phyloP scores from a whole-genome alignment of 352 stramenopile genomes.

The Globisporangium uncinulatum region DNA sequence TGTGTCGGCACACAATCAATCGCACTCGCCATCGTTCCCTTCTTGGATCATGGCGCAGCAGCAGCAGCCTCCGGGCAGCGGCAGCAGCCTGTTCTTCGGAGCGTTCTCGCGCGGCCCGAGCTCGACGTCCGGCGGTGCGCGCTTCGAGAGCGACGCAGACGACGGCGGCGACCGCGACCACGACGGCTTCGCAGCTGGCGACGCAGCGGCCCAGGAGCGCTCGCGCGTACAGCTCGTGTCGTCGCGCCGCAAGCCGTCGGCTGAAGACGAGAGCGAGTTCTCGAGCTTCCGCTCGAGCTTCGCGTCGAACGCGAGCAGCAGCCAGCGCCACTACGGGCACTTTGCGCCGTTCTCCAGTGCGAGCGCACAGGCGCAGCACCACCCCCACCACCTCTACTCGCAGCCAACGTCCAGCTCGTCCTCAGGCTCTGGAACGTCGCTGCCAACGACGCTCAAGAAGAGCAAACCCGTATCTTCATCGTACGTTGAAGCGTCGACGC shows the following conservation, averaged over 20 bases:
- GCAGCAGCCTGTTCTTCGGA: background rate
- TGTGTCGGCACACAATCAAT: background rate
- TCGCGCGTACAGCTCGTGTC: constrained; percentile 47
- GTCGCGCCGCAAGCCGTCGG: constrained; percentile 30
- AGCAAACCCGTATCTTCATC: constrained; percentile 2
- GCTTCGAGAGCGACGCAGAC: background rate
- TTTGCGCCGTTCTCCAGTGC: constrained; percentile 1
- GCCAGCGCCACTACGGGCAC: constrained; percentile 9
- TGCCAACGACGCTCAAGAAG: constrained; percentile 8
- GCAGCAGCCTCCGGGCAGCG: background rate
- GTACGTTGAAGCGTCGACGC: constrained; percentile 12
- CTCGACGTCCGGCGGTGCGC: background rate
- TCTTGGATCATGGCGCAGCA: background rate
- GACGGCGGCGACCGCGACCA: constrained; percentile 5
- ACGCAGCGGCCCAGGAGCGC: constrained; percentile 24
- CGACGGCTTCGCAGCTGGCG: constrained; percentile 2
- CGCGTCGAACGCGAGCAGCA: constrained; percentile 30
- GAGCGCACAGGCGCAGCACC: too few relatives aligned
- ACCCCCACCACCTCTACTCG: too few relatives aligned
- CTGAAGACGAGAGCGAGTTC: constrained; percentile 22
- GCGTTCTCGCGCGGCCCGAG: background rate
- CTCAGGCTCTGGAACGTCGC: background rate
- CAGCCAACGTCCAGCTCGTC: too few relatives aligned
- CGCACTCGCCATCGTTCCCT: background rate
- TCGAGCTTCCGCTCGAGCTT: constrained; percentile 32